Evolutionary conservation across 768 basidiomycete genomes (phyloP).

Genomic region (Boletus eberwhitei): DNA sequence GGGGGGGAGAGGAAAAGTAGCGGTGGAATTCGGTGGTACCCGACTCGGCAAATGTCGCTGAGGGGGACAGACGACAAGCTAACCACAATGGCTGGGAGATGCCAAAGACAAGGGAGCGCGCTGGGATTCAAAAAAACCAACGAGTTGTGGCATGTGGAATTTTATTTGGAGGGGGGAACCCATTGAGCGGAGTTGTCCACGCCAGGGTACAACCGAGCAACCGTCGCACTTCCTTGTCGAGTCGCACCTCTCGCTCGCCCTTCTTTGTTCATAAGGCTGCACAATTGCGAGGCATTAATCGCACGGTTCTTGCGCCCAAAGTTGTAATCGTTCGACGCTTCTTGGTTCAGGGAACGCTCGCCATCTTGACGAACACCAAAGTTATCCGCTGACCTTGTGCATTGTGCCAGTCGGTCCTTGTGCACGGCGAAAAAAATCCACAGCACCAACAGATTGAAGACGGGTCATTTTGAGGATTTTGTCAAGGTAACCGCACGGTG

Average conservation of each 20-base stretch:
- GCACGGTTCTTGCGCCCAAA: conserved; percentile 10
- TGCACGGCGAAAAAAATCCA: conserved; percentile 3
- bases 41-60: not conserved
- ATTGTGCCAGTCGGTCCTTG: not conserved
- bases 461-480: conserved; percentile 7
- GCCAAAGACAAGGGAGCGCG: not conserved
- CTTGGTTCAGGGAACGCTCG: not conserved
- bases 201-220: conserved; percentile 4
- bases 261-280: not conserved
- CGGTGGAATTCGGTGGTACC: not conserved
- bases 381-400: not conserved
- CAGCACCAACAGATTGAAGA: not conserved
- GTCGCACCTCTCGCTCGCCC: not conserved
- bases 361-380: conserved; percentile 11
- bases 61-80: not conserved
- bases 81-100: not conserved
- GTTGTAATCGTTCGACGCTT: not conserved
- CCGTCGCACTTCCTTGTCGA: not conserved
- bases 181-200: conserved; percentile 20
- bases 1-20: not conserved
- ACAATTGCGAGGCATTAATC: not conserved
- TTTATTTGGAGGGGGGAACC: conserved; percentile 5
- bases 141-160: conserved; percentile 11
- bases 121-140: conserved; percentile 1
- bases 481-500: conserved; percentile 21